These are phyloP conservation scores for Phytophthora podocarpi DNA, from an alignment of 352 stramenopile species.

Conservation along the genomic window DNA sequence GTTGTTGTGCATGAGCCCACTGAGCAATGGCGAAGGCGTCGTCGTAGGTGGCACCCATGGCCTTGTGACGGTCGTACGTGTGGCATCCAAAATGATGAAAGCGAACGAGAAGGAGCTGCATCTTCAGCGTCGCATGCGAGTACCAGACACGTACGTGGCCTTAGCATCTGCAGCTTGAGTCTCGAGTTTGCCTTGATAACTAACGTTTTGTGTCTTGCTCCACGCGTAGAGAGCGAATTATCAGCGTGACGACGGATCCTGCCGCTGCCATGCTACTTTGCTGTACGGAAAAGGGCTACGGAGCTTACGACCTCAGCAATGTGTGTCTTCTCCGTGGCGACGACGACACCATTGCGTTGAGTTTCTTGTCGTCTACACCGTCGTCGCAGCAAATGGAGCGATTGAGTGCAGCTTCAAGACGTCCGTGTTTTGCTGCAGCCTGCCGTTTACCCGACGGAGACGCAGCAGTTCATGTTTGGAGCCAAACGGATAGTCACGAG, in stretches of 20 bases:
- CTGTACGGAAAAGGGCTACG: constrained; percentile 63
- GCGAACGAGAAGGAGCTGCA: constrained; percentile 72
- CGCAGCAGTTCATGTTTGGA: constrained; percentile 65
- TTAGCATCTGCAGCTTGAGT: too few species aligned
- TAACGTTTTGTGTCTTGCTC: background rate
- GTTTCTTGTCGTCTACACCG: constrained; percentile 50
- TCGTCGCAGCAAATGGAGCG: constrained; percentile 42
- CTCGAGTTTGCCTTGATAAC: too few species aligned
- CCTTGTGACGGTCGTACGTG: constrained; percentile 60
- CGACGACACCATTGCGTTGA: constrained; percentile 61
- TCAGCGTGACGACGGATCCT: constrained; percentile 51
- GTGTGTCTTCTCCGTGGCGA: constrained; percentile 67
- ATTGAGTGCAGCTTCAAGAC: constrained; percentile 51
- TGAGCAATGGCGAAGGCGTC: constrained; percentile 58
- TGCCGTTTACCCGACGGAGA: constrained; percentile 48
- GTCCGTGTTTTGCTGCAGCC: constrained; percentile 49
- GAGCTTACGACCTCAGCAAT: constrained; percentile 75
- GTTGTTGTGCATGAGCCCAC: constrained; percentile 43
- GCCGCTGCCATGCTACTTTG: constrained; percentile 59
- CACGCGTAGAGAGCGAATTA: constrained; percentile 54
- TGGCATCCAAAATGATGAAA: constrained; percentile 60
- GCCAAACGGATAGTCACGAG: constrained; percentile 58
- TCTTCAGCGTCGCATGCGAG: constrained; percentile 61
- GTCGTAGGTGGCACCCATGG: constrained; percentile 65
- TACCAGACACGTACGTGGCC: constrained; percentile 58